Evolutionary conservation across 306 rosid species (phyloP), one percentile per base, ranked within the genome.

Genomic region (Castanea sativa): DNA sequence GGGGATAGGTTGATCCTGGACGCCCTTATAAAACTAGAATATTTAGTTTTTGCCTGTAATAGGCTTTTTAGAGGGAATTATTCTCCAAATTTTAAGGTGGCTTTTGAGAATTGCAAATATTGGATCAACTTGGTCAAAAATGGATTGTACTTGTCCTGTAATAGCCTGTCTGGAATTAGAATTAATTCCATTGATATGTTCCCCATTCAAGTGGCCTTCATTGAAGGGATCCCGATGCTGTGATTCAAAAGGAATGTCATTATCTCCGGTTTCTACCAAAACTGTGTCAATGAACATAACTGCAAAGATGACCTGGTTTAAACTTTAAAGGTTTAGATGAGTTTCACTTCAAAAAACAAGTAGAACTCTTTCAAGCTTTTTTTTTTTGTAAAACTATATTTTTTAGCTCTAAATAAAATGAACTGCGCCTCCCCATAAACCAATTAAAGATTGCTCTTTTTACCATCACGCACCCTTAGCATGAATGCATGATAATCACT

Each of bases 401-500:
- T 41, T 29, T 41, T 41, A 41, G 3, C 45, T 41, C 45, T 41
- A 41, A 41, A 41, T 41, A 41, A 41, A 41, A 41, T 8, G 12
- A 41, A 8, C 45, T 41, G 8, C 1, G 2, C 0, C 45, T 8
- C 11, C 11, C 0, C 12, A 8, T 41, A 0, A 2, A 8, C 3
- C 2, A 41, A 0, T 41, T 41, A 41, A 41, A 41, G 12, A 41
- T 41, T 2, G 45, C 0, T 2, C 11, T 41, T 41, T 38, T 0
- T 38, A 38, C 3, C 11, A 38, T 0, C 0, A 7, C 1, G 0
- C 1, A 38, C 0, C 0, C 10, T 41, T 41, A 0, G 0, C 0
- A 1, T 25, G 27, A 25, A 25, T 25, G 27, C 27, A 1, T 41
- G 12, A 41, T 41, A 41, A 8, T 8, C 11, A 8, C 45, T 8